These are phyloP conservation scores for Escovopsis sp. DNA, from an alignment of 2,329 filamentous ascomycete genomes.

Conservation along the genomic window DNA sequence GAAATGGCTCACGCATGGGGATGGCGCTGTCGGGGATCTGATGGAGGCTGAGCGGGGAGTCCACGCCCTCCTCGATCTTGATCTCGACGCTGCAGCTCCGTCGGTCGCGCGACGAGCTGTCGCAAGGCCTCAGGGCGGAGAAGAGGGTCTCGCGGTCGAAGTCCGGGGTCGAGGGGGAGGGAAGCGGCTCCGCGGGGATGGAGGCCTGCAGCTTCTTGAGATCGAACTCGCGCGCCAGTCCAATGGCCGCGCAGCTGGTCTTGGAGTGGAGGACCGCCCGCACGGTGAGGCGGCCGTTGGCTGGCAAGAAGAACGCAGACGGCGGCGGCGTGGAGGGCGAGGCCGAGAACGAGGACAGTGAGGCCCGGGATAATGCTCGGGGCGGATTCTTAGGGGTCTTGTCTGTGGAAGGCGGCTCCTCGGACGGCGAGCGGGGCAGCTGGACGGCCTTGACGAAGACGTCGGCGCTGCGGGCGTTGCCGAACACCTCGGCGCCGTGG, in stretches of 20 bases:
- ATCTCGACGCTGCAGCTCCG: background rate
- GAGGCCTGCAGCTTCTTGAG: conserved; percentile 30
- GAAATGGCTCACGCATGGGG: conserved; percentile 5
- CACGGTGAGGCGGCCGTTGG: conserved; percentile 10
- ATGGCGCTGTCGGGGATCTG: background rate
- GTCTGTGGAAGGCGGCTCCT: background rate
- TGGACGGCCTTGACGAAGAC: conserved; percentile 13
- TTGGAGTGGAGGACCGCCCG: conserved; percentile 15
- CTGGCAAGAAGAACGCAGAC: too few species aligned
- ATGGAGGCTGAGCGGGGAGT: background rate
- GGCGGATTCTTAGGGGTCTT: too few species aligned
- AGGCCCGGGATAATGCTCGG: background rate
- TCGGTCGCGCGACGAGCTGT: background rate
- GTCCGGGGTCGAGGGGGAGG: conserved; percentile 7
- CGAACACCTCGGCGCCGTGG: conserved; percentile 7
- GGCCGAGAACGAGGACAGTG: background rate
- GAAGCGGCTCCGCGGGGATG: conserved; percentile 20
- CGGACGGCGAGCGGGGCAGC: conserved; percentile 8
- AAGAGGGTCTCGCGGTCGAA: conserved; percentile 8
- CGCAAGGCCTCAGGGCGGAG: conserved; percentile 2
- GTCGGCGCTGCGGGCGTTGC: conserved; percentile 8
- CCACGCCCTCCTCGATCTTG: background rate
- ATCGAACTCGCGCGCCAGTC: conserved; percentile 35
- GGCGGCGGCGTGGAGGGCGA: too few species aligned
- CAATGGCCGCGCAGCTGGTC: conserved; percentile 25